These are phyloP conservation scores for Hymenotorrendiella dingleyae DNA, from an alignment of 2,329 filamentous ascomycete species.

Conservation along the genomic window DNA sequence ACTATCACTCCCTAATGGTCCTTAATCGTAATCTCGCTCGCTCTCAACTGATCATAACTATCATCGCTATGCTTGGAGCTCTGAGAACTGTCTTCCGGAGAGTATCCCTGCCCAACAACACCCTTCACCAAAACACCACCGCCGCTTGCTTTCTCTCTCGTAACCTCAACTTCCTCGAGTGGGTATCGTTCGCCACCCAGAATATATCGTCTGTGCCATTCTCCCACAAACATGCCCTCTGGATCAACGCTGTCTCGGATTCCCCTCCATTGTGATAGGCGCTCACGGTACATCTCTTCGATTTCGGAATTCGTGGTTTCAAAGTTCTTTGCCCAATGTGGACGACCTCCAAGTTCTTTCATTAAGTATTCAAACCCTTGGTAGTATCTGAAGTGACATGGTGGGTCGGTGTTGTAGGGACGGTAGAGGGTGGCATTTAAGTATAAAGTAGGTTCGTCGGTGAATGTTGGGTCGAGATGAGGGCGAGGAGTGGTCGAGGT, in stretches of 20 bases:
- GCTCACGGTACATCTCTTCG: conserved; percentile 60
- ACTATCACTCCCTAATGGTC: background rate
- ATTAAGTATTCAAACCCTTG: conserved; percentile 87
- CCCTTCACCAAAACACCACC: conserved; percentile 23
- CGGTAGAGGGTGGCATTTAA: conserved; percentile 87
- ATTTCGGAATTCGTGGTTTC: conserved; percentile 54
- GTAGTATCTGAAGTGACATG: conserved; percentile 73
- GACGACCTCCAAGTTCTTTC: conserved; percentile 73
- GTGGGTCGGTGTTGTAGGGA: conserved; percentile 72
- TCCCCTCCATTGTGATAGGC: conserved; percentile 59
- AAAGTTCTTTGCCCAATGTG: conserved; percentile 95
- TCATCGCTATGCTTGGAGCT: conserved; percentile 21
- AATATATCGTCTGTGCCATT: conserved; percentile 77
- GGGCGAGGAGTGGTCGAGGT: conserved; percentile 41
- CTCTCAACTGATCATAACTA: conserved; percentile 26
- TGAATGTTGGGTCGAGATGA: conserved; percentile 66
- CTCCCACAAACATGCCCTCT: conserved; percentile 80
- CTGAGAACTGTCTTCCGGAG: conserved; percentile 2
- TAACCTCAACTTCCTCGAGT: conserved; percentile 27
- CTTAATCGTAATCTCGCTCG: conserved; percentile 12
- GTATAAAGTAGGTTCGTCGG: conserved; percentile 70
- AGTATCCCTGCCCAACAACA: conserved; percentile 11
- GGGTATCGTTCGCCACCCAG: conserved; percentile 32
- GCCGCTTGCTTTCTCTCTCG: conserved; percentile 16
- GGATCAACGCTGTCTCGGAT: conserved; percentile 68